These are phyloP conservation scores for Leptomonas seymouri DNA, from an alignment of 208 protist species.

Conservation along the genomic window DNA sequence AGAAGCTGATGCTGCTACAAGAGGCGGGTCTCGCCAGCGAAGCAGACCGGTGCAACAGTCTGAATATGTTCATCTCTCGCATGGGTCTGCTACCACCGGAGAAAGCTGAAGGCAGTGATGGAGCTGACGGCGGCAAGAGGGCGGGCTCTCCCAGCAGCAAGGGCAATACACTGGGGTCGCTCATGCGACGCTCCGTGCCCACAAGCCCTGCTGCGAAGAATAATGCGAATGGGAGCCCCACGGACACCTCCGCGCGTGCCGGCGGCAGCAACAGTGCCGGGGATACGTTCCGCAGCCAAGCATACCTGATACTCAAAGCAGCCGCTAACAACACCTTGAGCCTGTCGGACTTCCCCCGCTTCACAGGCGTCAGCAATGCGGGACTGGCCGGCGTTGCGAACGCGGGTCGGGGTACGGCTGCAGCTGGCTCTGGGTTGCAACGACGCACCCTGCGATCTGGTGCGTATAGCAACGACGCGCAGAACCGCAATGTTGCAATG, in stretches of 20 bases:
- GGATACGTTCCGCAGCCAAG: slow-evolving; percentile 58
- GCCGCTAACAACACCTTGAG: slow-evolving; percentile 51
- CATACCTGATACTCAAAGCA: slow-evolving; percentile 64
- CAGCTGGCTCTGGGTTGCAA: slow-evolving; percentile 15
- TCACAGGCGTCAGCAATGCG: slow-evolving; percentile 30
- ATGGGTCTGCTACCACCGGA: slow-evolving; percentile 43
- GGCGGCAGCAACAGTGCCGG: slow-evolving; percentile 12
- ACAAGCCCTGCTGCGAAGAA: slow-evolving; percentile 10
- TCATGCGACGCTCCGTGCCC: slow-evolving; percentile 33
- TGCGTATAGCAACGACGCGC: slow-evolving; percentile 1
- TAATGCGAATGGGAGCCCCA: neutral
- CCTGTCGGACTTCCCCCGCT: slow-evolving; percentile 60
- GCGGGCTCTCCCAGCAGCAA: slow-evolving; percentile 15
- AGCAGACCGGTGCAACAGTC: slow-evolving; percentile 35
- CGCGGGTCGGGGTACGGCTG: slow-evolving; percentile 2
- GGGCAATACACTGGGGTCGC: neutral
- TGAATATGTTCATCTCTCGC: slow-evolving; percentile 47
- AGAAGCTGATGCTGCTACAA: slow-evolving; percentile 66
- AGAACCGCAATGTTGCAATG: neutral
- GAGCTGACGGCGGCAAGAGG: slow-evolving; percentile 8
- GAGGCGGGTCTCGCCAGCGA: slow-evolving; percentile 52
- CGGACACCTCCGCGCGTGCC: neutral
- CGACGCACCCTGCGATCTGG: slow-evolving; percentile 11
- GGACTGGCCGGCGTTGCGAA: slow-evolving; percentile 12
- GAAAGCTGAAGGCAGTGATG: slow-evolving; percentile 1